Percentiles rank a stretch among this genome's conserved stretches.
phyloP scores from a whole-genome alignment of 2,329 filamentous ascomycete genomes.

The Neofusicoccum parvum region DNA sequence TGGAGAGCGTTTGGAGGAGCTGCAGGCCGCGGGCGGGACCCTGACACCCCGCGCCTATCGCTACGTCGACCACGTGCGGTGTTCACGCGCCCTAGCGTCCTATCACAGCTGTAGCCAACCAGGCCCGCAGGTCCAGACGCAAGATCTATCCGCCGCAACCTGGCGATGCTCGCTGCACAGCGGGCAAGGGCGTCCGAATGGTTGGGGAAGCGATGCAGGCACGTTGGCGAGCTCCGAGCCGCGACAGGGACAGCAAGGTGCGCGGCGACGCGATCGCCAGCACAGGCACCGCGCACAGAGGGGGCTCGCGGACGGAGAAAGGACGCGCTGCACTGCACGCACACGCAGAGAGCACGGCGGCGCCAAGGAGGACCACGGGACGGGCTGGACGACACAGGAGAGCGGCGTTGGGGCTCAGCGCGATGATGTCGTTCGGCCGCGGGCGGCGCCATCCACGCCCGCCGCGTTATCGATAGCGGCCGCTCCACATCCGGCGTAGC shows the following conservation, averaged over 20 bases:
- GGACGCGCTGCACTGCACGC: neutral
- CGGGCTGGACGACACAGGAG: neutral
- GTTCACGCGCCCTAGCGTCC: conserved; percentile 12
- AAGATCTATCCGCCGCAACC: neutral
- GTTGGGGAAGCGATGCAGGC: neutral
- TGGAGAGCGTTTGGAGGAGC: neutral
- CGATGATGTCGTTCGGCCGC: conserved; percentile 17
- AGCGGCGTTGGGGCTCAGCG: neutral
- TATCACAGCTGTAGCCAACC: neutral
- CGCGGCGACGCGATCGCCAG: neutral
- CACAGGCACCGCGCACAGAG: neutral
- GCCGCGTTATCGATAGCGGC: conserved; percentile 1
- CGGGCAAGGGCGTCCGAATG: neutral
- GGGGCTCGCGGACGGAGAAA: neutral
- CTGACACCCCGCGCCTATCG: conserved; percentile 17
- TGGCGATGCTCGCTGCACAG: neutral
- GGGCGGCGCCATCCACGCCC: neutral
- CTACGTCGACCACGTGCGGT: conserved; percentile 5
- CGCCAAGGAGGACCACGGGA: neutral
- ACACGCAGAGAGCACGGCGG: neutral
- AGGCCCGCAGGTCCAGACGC: neutral
- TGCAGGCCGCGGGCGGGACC: conserved; percentile 8
- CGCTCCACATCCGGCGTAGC: neutral
- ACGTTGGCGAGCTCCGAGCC: conserved; percentile 6
- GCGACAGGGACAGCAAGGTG: neutral